Evolutionary conservation across 2,329 filamentous ascomycete genomes (phyloP).

Genomic region (Helminthosporium solani): DNA sequence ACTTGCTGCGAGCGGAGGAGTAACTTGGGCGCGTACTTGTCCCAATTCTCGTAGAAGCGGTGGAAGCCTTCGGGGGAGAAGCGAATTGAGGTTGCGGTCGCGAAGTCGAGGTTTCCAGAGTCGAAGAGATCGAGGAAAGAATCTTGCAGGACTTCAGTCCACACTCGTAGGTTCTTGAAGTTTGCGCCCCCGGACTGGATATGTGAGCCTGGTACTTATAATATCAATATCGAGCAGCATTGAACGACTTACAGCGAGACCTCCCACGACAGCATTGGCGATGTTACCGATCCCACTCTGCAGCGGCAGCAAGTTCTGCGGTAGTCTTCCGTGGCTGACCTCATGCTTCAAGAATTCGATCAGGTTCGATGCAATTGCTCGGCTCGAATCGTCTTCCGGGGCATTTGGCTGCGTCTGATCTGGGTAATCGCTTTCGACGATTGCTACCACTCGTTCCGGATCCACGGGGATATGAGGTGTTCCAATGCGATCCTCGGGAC

Average conservation of each 20-base stretch:
- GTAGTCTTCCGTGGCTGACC: slow-evolving; percentile 74
- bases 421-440: slow-evolving; percentile 81
- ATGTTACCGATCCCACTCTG: slow-evolving; percentile 93
- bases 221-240: neutral
- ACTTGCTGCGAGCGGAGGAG: slow-evolving; percentile 86
- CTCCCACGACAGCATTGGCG: slow-evolving; percentile 86
- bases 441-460: slow-evolving; percentile 78
- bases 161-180: slow-evolving; percentile 85
- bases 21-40: slow-evolving; percentile 75
- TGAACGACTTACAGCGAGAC: slow-evolving; percentile 58
- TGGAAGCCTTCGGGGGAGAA: slow-evolving; percentile 90
- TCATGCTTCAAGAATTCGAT: slow-evolving; percentile 88
- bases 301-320: slow-evolving; percentile 73
- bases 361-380: slow-evolving; percentile 73
- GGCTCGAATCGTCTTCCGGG: slow-evolving; percentile 70
- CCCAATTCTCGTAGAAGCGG: slow-evolving; percentile 86
- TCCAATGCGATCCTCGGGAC: slow-evolving; percentile 83
- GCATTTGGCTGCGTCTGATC: slow-evolving; percentile 75
- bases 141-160: slow-evolving; percentile 92
- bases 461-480: slow-evolving; percentile 80
- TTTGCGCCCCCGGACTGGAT: slow-evolving; percentile 63
- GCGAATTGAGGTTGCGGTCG: slow-evolving; percentile 84
- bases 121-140: slow-evolving; percentile 93
- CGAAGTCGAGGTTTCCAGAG: slow-evolving; percentile 82
- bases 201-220: neutral